phyloP scores from a whole-genome alignment of 2,329 filamentous ascomycete genomes.

The Magnaporthales sp. region DNA sequence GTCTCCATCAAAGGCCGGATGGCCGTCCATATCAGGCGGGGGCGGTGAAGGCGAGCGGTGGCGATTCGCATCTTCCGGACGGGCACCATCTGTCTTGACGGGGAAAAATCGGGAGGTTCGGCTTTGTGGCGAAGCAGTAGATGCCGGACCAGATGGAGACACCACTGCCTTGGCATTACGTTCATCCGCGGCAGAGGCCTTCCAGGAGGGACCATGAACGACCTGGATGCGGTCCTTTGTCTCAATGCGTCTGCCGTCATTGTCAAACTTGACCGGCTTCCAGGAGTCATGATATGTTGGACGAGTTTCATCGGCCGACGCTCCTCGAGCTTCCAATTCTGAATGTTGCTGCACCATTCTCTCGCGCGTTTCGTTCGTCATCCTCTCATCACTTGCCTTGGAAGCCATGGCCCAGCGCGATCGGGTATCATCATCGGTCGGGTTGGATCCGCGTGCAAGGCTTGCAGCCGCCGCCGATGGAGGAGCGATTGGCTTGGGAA shows the following conservation, averaged over 20 bases:
- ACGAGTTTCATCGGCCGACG: constrained; percentile 34
- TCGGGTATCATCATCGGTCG: constrained; percentile 6
- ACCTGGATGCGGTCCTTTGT: constrained; percentile 18
- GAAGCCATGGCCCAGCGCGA: constrained; percentile 30
- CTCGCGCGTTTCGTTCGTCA: constrained; percentile 27
- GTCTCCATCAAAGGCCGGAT: constrained; percentile 66
- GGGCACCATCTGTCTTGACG: background rate
- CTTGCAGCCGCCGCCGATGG: constrained; percentile 3
- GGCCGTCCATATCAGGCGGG: constrained; percentile 59
- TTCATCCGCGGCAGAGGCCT: constrained; percentile 11
- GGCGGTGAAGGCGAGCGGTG: constrained; percentile 59
- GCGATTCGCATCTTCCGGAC: constrained; percentile 14
- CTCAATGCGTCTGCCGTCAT: constrained; percentile 24
- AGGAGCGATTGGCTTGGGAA: constrained; percentile 14
- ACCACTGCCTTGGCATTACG: constrained; percentile 4
- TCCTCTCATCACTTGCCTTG: constrained; percentile 36
- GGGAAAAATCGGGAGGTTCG: constrained; percentile 57
- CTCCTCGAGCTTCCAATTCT: constrained; percentile 33
- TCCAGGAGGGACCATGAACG: constrained; percentile 14
- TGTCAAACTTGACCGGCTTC: constrained; percentile 32
- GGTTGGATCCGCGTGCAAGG: background rate
- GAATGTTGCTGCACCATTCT: constrained; percentile 33
- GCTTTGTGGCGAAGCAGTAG: constrained; percentile 28
- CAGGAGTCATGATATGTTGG: constrained; percentile 45
- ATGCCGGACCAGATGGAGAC: constrained; percentile 7